phyloP scores from a whole-genome alignment of 2,329 filamentous ascomycete species.

The Penicillium sp. region DNA sequence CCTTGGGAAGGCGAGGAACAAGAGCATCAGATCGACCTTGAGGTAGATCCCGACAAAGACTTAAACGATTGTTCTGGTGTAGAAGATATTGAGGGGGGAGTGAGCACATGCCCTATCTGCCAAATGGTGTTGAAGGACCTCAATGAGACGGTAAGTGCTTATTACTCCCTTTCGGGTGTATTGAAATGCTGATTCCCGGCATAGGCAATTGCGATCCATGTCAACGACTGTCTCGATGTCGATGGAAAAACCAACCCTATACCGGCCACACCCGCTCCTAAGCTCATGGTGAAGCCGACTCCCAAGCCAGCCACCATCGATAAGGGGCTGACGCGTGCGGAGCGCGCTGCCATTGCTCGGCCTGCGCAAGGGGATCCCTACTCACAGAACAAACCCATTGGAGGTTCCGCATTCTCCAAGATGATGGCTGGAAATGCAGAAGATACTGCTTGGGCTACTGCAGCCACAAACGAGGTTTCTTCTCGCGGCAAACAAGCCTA shows the following conservation, averaged over 20 bases:
- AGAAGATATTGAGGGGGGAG: constrained; percentile 21
- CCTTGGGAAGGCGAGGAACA: constrained; percentile 56
- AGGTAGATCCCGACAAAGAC: constrained; percentile 26
- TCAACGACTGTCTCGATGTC: constrained; percentile 92
- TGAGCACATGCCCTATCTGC: constrained; percentile 73
- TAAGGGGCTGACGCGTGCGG: constrained; percentile 56
- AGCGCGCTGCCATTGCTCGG: constrained; percentile 67
- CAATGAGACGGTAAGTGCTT: constrained; percentile 43
- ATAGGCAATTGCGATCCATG: constrained; percentile 76
- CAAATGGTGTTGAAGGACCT: constrained; percentile 61
- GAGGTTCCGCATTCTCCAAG: constrained; percentile 78
- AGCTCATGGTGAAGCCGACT: constrained; percentile 4
- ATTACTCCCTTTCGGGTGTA: not conserved
- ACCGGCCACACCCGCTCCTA: constrained; percentile 7
- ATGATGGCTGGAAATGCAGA: constrained; percentile 92
- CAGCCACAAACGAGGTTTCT: constrained; percentile 74
- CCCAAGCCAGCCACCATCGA: constrained; percentile 16
- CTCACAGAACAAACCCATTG: constrained; percentile 45
- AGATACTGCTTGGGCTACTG: constrained; percentile 83
- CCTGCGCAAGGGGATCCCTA: constrained; percentile 83
- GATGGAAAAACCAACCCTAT: constrained; percentile 74
- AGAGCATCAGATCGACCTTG: constrained; percentile 25
- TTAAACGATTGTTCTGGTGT: constrained; percentile 20
- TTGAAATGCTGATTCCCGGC: constrained; percentile 23
- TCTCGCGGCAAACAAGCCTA: constrained; percentile 83